Percentiles rank a stretch among this genome's conserved stretches.
Evolutionary conservation across 2,329 filamentous ascomycete species (phyloP).

Genomic region (Colletotrichum truncatum): DNA sequence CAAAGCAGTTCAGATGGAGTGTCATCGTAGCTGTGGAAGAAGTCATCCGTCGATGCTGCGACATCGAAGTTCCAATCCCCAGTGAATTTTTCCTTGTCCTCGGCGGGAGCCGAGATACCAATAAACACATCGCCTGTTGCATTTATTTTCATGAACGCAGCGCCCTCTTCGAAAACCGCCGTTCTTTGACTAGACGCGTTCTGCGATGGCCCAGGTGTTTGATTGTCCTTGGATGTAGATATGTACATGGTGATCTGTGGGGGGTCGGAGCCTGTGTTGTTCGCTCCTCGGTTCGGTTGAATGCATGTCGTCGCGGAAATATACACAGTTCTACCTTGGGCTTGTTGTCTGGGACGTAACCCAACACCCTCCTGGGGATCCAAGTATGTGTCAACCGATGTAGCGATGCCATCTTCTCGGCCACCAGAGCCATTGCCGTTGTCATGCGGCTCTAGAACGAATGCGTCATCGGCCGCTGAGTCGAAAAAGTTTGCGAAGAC

Average conservation of each 20-base stretch:
- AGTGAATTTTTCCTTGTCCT: conserved; percentile 63
- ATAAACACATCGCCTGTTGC: conserved; percentile 78
- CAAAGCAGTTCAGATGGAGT: conserved; percentile 70
- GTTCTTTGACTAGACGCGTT: conserved; percentile 53
- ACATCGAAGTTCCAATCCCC: conserved; percentile 83
- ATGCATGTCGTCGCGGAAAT: conserved; percentile 88
- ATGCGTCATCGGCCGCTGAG: conserved; percentile 9
- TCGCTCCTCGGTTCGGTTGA: conserved; percentile 70
- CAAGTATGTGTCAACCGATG: conserved; percentile 24
- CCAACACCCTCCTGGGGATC: conserved; percentile 29
- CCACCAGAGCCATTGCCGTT: conserved; percentile 37
- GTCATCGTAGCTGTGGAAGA: conserved; percentile 74
- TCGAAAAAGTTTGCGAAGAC: conserved; percentile 52
- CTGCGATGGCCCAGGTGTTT: conserved; percentile 70
- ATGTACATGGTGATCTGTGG: conserved; percentile 84
- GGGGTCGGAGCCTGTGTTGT: conserved; percentile 55
- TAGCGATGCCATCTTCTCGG: conserved; percentile 31
- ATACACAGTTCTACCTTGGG: conserved; percentile 66
- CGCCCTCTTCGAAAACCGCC: conserved; percentile 71
- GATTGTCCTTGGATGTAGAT: conserved; percentile 71
- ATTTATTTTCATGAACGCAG: conserved; percentile 70
- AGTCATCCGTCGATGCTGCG: conserved; percentile 81
- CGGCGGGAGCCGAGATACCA: conserved; percentile 75
- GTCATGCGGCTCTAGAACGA: conserved; percentile 22
- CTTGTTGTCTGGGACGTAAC: conserved; percentile 36